Conservation (phyloP, 2,329 filamentous ascomycete species). For the Capronia americana region DNA sequence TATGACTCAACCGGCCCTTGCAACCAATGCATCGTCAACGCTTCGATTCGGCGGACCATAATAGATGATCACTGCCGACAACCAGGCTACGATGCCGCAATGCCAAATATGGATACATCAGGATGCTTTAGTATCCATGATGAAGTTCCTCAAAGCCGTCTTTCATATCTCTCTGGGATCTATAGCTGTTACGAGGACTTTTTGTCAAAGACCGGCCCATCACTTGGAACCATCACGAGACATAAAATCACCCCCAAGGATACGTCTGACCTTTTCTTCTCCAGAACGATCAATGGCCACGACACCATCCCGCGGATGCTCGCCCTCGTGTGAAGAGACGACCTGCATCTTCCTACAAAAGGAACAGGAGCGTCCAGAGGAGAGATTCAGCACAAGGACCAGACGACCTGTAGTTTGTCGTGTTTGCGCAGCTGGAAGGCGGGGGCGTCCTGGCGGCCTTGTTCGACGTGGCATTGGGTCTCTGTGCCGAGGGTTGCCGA, state of each 20-base stretch:
- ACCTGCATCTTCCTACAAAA: not conserved
- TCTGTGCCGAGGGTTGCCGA: constrained; percentile 30
- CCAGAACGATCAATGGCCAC: constrained; percentile 32
- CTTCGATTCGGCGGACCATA: not conserved
- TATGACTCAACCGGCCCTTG: not conserved
- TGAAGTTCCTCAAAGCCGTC: not conserved
- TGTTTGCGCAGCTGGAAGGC: constrained; percentile 31
- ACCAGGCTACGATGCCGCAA: constrained; percentile 1
- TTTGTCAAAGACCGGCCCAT: not conserved
- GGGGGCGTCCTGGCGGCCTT: constrained; percentile 36
- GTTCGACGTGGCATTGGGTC: constrained; percentile 35
- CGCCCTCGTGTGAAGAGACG: constrained; percentile 26
- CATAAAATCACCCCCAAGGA: constrained; percentile 21
- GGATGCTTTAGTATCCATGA: not conserved
- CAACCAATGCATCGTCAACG: not conserved
- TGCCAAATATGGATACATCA: not conserved
- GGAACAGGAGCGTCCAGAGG: not conserved
- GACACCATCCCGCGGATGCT: constrained; percentile 36
- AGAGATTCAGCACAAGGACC: not conserved
- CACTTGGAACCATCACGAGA: not conserved
- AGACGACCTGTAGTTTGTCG: constrained; percentile 28
- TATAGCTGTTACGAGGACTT: not conserved
- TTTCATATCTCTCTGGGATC: not conserved
- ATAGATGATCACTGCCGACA: not conserved
- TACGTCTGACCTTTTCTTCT: constrained; percentile 36